These are phyloP conservation scores for Mycena alexandri DNA, from an alignment of 768 basidiomycete species.

Conservation along the genomic window DNA sequence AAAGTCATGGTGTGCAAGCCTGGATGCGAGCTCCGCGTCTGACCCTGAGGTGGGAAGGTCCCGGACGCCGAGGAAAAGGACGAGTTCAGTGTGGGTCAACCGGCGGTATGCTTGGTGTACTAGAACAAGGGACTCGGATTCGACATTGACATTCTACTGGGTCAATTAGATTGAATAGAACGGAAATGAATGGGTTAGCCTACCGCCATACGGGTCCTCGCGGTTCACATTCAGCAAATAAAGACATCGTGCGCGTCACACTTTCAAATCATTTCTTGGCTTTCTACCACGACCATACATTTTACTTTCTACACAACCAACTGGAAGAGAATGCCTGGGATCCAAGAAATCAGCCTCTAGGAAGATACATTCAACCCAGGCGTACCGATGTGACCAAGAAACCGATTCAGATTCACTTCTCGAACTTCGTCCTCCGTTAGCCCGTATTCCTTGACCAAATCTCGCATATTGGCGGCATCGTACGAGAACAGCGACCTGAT, in stretches of 20 bases:
- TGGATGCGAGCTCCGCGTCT: conserved; percentile 73
- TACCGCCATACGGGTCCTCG: conserved; percentile 55
- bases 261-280: neutral
- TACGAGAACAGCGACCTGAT: conserved; percentile 68
- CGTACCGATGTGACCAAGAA: conserved; percentile 69
- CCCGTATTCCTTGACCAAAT: conserved; percentile 61
- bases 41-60: conserved; percentile 76
- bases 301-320: conserved; percentile 15
- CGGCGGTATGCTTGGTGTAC: conserved; percentile 79
- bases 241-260: conserved; percentile 9
- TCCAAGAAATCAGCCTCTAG: conserved; percentile 29
- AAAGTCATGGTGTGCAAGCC: conserved; percentile 81
- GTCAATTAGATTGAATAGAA: conserved; percentile 35
- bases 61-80: conserved; percentile 81
- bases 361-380: neutral
- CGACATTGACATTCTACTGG: conserved; percentile 49
- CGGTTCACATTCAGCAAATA: neutral
- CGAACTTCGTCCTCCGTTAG: conserved; percentile 57
- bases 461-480: conserved; percentile 56
- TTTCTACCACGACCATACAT: neutral
- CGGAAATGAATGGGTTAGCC: conserved; percentile 32
- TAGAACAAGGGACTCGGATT: conserved; percentile 54
- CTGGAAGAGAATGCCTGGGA: conserved; percentile 33
- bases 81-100: conserved; percentile 74
- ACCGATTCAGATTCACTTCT: conserved; percentile 64